Conservation (phyloP, 2,329 filamentous ascomycete species). For the Hypomyces perniciosus region DNA sequence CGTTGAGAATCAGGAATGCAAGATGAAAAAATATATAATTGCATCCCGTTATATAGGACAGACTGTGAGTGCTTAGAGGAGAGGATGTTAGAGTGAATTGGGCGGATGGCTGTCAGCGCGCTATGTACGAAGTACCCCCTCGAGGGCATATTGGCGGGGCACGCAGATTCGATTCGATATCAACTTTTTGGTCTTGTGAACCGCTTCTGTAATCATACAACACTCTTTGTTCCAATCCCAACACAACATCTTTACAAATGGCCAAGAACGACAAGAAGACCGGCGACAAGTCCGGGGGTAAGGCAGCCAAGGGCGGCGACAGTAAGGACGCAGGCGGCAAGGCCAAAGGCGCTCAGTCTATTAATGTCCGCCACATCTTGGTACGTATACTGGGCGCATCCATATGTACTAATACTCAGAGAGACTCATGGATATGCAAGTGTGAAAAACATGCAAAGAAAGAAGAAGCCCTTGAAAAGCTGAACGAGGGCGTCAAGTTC, state of each 20-base stretch:
- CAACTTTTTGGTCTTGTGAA: conserved; percentile 1
- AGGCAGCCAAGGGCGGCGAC: conserved; percentile 22
- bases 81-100: too few species aligned
- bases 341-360: conserved; percentile 54
- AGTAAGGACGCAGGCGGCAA: conserved; percentile 33
- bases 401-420: not conserved
- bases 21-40: too few species aligned
- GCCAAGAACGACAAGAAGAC: conserved; percentile 38
- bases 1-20: too few species aligned
- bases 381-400: conserved; percentile 25
- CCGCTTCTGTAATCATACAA: not conserved
- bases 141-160: too few species aligned
- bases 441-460: conserved; percentile 75
- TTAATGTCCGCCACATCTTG: conserved; percentile 70
- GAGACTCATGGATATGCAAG: conserved; percentile 23
- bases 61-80: too few species aligned
- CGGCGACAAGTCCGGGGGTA: conserved; percentile 31
- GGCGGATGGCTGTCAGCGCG: too few species aligned
- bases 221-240: not conserved
- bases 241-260: conserved; percentile 21
- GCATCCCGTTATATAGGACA: too few species aligned
- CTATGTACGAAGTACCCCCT: too few species aligned
- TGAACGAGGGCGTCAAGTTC: conserved; percentile 63
- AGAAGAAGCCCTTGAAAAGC: conserved; percentile 65
- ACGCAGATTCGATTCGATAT: not conserved